Evolutionary conservation across 305 asterid genomes (phyloP), one percentile per base, ranked within the genome.

Genomic region (Euphrasia arctica): DNA sequence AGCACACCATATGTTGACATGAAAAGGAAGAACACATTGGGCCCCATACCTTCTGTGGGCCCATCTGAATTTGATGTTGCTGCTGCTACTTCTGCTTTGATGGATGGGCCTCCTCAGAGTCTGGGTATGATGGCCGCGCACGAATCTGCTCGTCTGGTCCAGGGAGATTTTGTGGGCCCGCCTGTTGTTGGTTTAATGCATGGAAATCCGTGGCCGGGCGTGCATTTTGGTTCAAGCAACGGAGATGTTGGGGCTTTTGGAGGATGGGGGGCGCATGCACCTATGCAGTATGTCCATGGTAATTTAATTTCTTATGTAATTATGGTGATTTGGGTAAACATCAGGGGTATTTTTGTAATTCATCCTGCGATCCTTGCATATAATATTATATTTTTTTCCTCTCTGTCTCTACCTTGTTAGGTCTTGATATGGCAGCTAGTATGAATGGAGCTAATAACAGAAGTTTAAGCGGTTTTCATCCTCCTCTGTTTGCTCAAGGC

Each of bases 271-370:
- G 63, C 83, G 10, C 90, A 70, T n/a, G 78, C 90, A 64, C 72
- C 87, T 55, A 41, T 82, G 63, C 89, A 83, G 7, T 87, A 79
- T 70, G 48, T 82, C 54, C 83, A 77, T 55, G 95, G 97, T 90
- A 87, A 54, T 54, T 18, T 18, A 18, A 18, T 18, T 18, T 18
- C 22, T 18, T 18, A 18, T 54, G 58, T 39, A 39, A 39, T 8
- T 39, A 39, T 39, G 43, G 43, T 39, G 9, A 39, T 39, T 39
- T 10, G 43, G 42, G 43, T 39, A 5, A 36, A 39, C 10, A 39
- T 8, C 9, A 1, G 43, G 11, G 43, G 43, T 39, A 39, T 39
- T 39, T 39, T 39, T 39, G 2, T 39, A 39, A 39, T 39, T 47
- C 52, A 31, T 4, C 34, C 34, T 31, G 34, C 5, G 36, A 3